Evolutionary conservation across 2,329 filamentous ascomycete genomes (phyloP).

Genomic region (Rutstroemia sp.): DNA sequence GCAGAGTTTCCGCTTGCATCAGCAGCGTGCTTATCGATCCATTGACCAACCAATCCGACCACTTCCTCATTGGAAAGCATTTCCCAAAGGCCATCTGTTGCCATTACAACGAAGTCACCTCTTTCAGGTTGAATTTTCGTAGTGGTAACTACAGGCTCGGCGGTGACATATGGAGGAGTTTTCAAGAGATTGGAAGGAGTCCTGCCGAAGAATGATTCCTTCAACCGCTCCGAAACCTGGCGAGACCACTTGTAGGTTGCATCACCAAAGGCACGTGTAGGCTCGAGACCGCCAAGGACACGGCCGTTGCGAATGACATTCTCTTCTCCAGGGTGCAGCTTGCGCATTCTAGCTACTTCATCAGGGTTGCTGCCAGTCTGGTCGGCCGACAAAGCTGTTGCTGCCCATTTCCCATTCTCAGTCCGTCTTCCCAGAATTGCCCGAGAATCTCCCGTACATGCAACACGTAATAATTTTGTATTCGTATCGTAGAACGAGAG

Average conservation of each 20-base stretch:
- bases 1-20: constrained; percentile 30
- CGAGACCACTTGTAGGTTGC: constrained; percentile 94
- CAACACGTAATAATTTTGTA: constrained; percentile 82
- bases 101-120: constrained; percentile 93
- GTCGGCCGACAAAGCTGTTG: constrained; percentile 81
- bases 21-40: constrained; percentile 71
- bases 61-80: constrained; percentile 99
- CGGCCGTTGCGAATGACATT: constrained; percentile 83
- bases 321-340: constrained; percentile 82
- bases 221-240: constrained; percentile 76
- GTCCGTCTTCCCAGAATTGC: constrained; percentile 81
- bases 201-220: constrained; percentile 80
- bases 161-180: constrained; percentile 94
- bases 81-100: constrained; percentile 96
- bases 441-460: constrained; percentile 92
- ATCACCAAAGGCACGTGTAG: constrained; percentile 90
- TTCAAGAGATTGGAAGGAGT: constrained; percentile 69
- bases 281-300: constrained; percentile 86
- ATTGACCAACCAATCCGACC: constrained; percentile 90
- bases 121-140: constrained; percentile 84
- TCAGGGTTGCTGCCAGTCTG: constrained; percentile 87
- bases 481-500: constrained; percentile 92
- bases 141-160: constrained; percentile 88
- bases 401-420: constrained; percentile 81
- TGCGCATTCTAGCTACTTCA: constrained; percentile 75